Evolutionary conservation across 2,329 filamentous ascomycete species (phyloP).

Genomic region (Ophiostoma triangulosporum): DNA sequence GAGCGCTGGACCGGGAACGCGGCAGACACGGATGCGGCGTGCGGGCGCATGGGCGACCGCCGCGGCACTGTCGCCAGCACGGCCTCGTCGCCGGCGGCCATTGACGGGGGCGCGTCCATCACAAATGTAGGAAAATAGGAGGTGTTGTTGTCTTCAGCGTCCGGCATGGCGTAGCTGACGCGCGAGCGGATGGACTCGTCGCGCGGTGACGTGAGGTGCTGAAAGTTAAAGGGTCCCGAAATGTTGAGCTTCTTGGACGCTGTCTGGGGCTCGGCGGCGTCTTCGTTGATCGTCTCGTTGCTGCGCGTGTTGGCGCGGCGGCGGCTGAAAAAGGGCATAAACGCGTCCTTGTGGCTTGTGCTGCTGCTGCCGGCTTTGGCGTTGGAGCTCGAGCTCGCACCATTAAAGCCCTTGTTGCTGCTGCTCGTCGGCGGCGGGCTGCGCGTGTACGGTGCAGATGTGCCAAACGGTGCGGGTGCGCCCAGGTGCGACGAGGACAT

Average conservation of each 20-base stretch:
- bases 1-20: slow-evolving; percentile 12
- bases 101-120: slow-evolving; percentile 23
- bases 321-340: slow-evolving; percentile 38
- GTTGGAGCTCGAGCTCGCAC: too few relatives aligned
- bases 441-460: background rate
- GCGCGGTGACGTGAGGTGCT: slow-evolving; percentile 47
- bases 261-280: background rate
- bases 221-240: slow-evolving; percentile 53
- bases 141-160: slow-evolving; percentile 20
- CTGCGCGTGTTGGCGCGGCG: slow-evolving; percentile 28
- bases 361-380: background rate
- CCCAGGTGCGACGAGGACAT: slow-evolving; percentile 21
- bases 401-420: slow-evolving; percentile 27
- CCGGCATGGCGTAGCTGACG: background rate
- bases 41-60: slow-evolving; percentile 19
- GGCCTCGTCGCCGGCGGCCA: slow-evolving; percentile 15
- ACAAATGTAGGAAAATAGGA: slow-evolving; percentile 34
- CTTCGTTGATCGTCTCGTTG: slow-evolving; percentile 15
- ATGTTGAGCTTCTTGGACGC: slow-evolving; percentile 30
- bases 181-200: slow-evolving; percentile 23
- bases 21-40: slow-evolving; percentile 16
- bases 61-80: slow-evolving; percentile 10
- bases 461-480: background rate
- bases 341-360: background rate
- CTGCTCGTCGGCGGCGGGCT: background rate